Evolutionary conservation across 2,329 filamentous ascomycete genomes (phyloP).

Genomic region (Eutypella sp.): DNA sequence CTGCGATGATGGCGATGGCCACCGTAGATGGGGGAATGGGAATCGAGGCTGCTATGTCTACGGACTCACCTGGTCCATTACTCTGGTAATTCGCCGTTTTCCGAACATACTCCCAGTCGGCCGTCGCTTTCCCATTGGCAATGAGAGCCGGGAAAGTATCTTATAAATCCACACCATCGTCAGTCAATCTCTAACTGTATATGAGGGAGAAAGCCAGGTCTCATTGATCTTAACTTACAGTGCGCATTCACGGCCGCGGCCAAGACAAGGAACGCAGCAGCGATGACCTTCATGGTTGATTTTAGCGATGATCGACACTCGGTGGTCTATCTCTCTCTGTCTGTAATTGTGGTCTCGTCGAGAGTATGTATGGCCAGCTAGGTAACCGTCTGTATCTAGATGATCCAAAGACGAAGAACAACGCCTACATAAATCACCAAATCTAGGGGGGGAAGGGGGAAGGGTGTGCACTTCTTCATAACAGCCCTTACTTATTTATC

Average conservation of each 20-base stretch:
- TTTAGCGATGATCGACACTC: conserved; percentile 1
- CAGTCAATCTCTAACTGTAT: neutral
- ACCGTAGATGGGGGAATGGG: too few relatives aligned
- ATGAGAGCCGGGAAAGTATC: conserved; percentile 38
- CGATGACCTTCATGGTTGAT: conserved; percentile 22
- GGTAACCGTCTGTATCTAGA: too few relatives aligned
- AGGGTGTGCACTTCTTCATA: too few relatives aligned
- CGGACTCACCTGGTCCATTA: conserved; percentile 43
- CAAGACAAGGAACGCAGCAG: conserved; percentile 20
- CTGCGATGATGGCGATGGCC: conserved; percentile 1
- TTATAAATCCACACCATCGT: conserved; percentile 13
- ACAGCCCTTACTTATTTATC: too few relatives aligned
- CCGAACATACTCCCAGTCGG: conserved; percentile 42
- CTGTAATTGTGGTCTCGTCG: neutral
- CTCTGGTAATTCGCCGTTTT: conserved; percentile 45
- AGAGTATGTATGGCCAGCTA: neutral
- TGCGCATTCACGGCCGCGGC: conserved; percentile 30
- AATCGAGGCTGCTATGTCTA: too few relatives aligned
- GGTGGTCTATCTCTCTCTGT: neutral
- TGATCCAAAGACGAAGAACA: too few relatives aligned
- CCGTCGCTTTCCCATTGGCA: conserved; percentile 24
- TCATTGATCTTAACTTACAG: conserved; percentile 24
- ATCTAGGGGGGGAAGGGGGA: too few relatives aligned
- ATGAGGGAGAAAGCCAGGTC: neutral
- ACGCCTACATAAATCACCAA: too few relatives aligned